A percentile compares a stretch with the other conserved stretches of the same genome.
Evolutionary conservation across 2,329 filamentous ascomycete species (phyloP).

Genomic region (Sarocladiaceae sp.): DNA sequence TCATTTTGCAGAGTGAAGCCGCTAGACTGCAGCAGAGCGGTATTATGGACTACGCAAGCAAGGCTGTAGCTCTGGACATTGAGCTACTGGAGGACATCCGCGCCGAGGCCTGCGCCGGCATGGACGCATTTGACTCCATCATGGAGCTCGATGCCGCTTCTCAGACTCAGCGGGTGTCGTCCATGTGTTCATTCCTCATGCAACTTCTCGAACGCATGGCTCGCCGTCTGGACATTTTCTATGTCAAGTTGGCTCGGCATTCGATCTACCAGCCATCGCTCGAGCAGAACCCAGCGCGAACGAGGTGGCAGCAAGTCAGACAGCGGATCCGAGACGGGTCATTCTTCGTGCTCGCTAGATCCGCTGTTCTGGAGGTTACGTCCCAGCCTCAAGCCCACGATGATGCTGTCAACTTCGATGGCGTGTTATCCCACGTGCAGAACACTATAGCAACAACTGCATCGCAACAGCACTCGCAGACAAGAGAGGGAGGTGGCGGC

Average conservation of each 20-base stretch:
- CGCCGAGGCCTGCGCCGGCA: constrained; percentile 47
- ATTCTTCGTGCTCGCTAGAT: constrained; percentile 44
- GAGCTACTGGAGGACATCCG: constrained; percentile 49
- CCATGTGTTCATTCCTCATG: constrained; percentile 42
- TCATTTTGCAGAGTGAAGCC: constrained; percentile 40
- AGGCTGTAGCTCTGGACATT: constrained; percentile 46
- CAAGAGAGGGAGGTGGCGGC: not conserved
- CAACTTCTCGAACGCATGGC: constrained; percentile 50
- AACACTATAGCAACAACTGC: not conserved
- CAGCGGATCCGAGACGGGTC: constrained; percentile 45
- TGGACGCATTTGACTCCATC: constrained; percentile 49
- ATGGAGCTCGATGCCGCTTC: constrained; percentile 34
- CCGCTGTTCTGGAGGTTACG: constrained; percentile 15
- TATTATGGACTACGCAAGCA: constrained; percentile 45
- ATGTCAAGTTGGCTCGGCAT: constrained; percentile 43
- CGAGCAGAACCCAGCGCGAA: constrained; percentile 48
- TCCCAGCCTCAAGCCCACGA: not conserved
- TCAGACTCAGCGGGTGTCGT: constrained; percentile 32
- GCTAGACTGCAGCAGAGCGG: constrained; percentile 48
- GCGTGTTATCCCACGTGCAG: constrained; percentile 8
- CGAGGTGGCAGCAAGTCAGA: constrained; percentile 46
- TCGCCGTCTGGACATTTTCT: constrained; percentile 46
- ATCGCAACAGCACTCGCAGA: not conserved
- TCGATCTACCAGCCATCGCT: constrained; percentile 48
- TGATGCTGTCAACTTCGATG: constrained; percentile 4